Conservation (phyloP, 129 eudicot species). For the Smallanthus sonchifolius region DNA sequence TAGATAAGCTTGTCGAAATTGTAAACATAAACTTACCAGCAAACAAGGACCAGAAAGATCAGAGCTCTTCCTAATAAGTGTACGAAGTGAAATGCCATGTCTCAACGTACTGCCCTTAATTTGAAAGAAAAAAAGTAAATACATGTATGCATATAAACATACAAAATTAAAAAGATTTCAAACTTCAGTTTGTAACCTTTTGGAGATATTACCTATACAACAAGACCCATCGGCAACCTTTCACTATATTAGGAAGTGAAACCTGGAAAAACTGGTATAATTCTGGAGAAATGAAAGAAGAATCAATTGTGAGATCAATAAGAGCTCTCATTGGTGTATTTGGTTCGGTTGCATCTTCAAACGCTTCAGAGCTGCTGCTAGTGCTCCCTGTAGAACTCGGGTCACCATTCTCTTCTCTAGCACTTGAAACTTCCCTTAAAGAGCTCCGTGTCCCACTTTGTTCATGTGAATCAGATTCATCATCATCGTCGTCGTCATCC, state of each 20-base stretch:
- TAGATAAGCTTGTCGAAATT: constrained; percentile 2
- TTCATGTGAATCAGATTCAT: constrained; percentile 7
- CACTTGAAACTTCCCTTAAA: constrained; percentile 13
- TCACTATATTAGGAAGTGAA: constrained; percentile 85
- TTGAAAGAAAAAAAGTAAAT: constrained; percentile 36
- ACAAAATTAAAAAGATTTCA: neutral
- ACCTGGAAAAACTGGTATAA: constrained; percentile 65
- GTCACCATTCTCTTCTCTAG: constrained; percentile 39
- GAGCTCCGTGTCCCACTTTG: constrained; percentile 18
- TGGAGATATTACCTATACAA: constrained; percentile 68
- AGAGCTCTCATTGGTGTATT: constrained; percentile 35
- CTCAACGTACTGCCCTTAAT: constrained; percentile 96
- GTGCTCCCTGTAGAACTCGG: constrained; percentile 53
- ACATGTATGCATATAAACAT: constrained; percentile 21
- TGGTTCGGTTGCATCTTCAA: constrained; percentile 59
- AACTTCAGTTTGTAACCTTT: constrained; percentile 1
- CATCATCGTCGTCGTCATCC: constrained; percentile 8
- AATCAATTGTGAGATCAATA: constrained; percentile 54
- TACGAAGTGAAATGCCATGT: constrained; percentile 93
- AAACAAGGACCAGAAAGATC: constrained; percentile 83
- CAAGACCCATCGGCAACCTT: constrained; percentile 89
- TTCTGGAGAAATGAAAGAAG: constrained; percentile 55
- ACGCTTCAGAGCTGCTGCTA: constrained; percentile 44
- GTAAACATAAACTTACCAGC: constrained; percentile 50
- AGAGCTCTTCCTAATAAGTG: constrained; percentile 79